Evolutionary conservation across 306 rosid genomes (phyloP), one percentile per base, ranked within the genome.

Genomic region (Boehmeria nivea): DNA sequence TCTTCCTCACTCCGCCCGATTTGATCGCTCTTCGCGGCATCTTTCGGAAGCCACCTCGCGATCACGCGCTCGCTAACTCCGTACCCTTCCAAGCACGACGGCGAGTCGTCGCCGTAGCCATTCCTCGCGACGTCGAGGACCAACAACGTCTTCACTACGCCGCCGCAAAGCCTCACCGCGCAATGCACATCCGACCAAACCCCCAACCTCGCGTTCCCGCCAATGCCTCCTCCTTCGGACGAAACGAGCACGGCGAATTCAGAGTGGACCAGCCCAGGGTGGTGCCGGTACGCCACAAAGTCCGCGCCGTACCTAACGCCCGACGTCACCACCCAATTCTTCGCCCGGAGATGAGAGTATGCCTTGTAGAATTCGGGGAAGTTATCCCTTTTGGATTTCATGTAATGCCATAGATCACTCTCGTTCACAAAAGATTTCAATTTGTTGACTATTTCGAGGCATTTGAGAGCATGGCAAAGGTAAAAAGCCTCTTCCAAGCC

Each of bases 121-220:
- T 69, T 76, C 50, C 59, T 51, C 48, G 23, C 70, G 65, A 84
- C 57, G 21, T 48, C 55, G 23, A 88, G 73, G 66, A 76, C 79
- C 51, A 88, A 47, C 67, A 84, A 52, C 11, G 71, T 69, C 73
- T 88, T 88, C 2, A 78, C 90, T 54, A 82, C 94, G 31, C 94
- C 80, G 56, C 85, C 72, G 48, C 89, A 73, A 27, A 84, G 75
- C 43, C 87, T 69, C 31, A 79, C 73, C 16, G 89, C 61, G 75
- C 94, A 75, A 65, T 74, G 83, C 71, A 75, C 36, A 69, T 84
- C 96, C 56, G 89, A 84, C 96, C 96, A 87, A 57, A 77, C 76
- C 58, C 61, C 76, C 65, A 87, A 40, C 57, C 96, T 77, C 52
- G 76, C 70, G 61, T 73, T 77, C 23, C 50, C 56, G 47, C 64